phyloP scores from a whole-genome alignment of 768 basidiomycete genomes.

The Sistotremastrum niveocremeum region DNA sequence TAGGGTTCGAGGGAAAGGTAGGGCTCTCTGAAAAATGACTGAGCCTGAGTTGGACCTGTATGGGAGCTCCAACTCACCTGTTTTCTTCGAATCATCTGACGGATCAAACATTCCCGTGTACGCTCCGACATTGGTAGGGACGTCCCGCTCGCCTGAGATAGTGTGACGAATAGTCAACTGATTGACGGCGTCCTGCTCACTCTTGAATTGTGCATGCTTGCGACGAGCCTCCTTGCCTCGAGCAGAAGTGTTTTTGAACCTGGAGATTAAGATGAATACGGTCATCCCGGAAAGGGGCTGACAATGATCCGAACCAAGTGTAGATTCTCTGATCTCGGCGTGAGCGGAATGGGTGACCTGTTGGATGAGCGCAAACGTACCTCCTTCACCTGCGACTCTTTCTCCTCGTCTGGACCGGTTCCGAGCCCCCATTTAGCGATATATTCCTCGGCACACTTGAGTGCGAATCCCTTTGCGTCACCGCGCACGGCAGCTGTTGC shows the following conservation, averaged over 20 bases:
- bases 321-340: slow-evolving; percentile 40
- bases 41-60: too few species aligned
- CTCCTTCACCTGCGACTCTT: slow-evolving; percentile 49
- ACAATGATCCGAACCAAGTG: slow-evolving; percentile 36
- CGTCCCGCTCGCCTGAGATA: too few species aligned
- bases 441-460: slow-evolving; percentile 49
- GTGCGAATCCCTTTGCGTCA: slow-evolving; percentile 56
- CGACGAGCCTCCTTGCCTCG: slow-evolving; percentile 41
- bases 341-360: slow-evolving; percentile 6
- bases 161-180: too few species aligned
- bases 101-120: too few species aligned
- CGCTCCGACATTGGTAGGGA: too few species aligned
- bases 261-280: too few species aligned
- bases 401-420: slow-evolving; percentile 42
- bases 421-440: slow-evolving; percentile 46
- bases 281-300: too few species aligned
- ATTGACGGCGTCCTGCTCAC: slow-evolving; percentile 23
- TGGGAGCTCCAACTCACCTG: too few species aligned
- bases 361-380: slow-evolving; percentile 18
- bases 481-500: slow-evolving; percentile 47
- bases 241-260: slow-evolving; percentile 47
- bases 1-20: slow-evolving; percentile 1
- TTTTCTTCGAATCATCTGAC: too few species aligned
- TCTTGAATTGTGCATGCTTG: slow-evolving; percentile 38
- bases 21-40: too few species aligned